Percentiles rank a stretch among this genome's conserved stretches.
Conservation (phyloP, 2,329 filamentous ascomycete genomes). For the Neofusicoccum laricinum region DNA sequence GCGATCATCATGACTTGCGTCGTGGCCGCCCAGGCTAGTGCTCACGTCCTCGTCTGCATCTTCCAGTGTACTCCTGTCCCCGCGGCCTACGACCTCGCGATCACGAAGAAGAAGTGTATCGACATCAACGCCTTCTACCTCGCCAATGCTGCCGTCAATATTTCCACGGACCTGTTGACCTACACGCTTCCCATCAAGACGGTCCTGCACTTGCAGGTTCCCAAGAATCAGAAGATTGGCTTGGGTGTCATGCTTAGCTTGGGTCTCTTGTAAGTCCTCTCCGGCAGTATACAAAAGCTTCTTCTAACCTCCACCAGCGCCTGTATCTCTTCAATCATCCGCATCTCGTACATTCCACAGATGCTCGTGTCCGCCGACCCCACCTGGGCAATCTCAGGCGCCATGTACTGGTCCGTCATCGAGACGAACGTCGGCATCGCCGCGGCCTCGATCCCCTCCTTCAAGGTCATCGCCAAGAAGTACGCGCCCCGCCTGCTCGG, state of each 20-base stretch:
- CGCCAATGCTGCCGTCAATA: constrained; percentile 25
- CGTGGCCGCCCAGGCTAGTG: constrained; percentile 29
- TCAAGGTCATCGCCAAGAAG: constrained; percentile 18
- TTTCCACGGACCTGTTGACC: constrained; percentile 24
- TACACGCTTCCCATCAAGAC: constrained; percentile 25
- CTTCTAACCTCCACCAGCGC: constrained; percentile 2
- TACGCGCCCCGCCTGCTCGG: constrained; percentile 16
- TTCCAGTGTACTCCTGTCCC: constrained; percentile 26
- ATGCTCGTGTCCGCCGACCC: constrained; percentile 12
- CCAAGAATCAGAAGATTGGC: constrained; percentile 21
- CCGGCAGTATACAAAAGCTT: too few relatives aligned
- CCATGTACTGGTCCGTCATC: constrained; percentile 18
- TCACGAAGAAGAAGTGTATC: constrained; percentile 21
- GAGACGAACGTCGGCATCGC: constrained; percentile 17
- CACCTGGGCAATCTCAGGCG: constrained; percentile 14
- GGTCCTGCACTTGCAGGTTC: constrained; percentile 22
- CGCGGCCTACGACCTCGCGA: constrained; percentile 24
- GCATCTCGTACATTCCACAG: constrained; percentile 15
- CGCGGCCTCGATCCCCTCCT: constrained; percentile 17
- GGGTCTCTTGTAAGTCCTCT: constrained; percentile 23
- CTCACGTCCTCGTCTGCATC: constrained; percentile 23
- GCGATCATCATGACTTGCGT: constrained; percentile 41
- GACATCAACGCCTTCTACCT: constrained; percentile 27
- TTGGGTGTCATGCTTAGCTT: constrained; percentile 23
- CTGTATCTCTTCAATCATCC: constrained; percentile 16